Evolutionary conservation across 1,284 basidiomycete genomes (phyloP), one percentile per base, ranked within the genome.

Genomic region (Pseudozyma sp.): DNA sequence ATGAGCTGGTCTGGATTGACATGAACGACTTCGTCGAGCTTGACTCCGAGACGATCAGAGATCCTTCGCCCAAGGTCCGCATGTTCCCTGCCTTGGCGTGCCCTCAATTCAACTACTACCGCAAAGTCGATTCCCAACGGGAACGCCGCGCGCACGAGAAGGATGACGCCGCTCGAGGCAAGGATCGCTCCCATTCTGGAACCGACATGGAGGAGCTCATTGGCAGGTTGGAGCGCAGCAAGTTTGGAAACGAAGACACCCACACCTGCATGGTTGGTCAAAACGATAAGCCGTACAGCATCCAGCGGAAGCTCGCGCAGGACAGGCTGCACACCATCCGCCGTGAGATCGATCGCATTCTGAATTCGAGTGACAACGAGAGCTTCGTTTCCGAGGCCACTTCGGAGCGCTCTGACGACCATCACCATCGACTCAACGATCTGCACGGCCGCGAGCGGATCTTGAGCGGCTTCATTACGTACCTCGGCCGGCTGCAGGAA

Each of bases 241-340:
- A 96, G 85, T 99, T 99, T 81, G 95, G 95, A 0, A 87, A 89
- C 53, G 95, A 99, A 84, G 85, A 89, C 61, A 91, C 92, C 1
- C 96, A 99, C 83, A 88, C 89, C 5, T 99, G 96, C 85, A 87
- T 93, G 56, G 76, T 84, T 1, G 81, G 81, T n/a, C 59, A 65
- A 10, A 68, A 75, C 29, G 73, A 65, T 19, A 75, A 90, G 90
- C 90, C 92, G 17, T 87, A 89, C 3, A 86, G 89, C 63, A 88
- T 92, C n/a, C 93, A 94, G 82, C 87, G 90, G 35, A 86, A 86
- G 35, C 86, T 94, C 6, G 89, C 90, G 0, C 84, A 87, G 44
- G 84, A 87, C 17, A 89, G 94, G 39, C 87, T 79, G 4, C 43
- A 55, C 7, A 40, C 17, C 13, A 61, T 81, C 33, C 62, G 73